Conservation (phyloP, 2,329 filamentous ascomycete genomes). For the Magnaporthales sp. region DNA sequence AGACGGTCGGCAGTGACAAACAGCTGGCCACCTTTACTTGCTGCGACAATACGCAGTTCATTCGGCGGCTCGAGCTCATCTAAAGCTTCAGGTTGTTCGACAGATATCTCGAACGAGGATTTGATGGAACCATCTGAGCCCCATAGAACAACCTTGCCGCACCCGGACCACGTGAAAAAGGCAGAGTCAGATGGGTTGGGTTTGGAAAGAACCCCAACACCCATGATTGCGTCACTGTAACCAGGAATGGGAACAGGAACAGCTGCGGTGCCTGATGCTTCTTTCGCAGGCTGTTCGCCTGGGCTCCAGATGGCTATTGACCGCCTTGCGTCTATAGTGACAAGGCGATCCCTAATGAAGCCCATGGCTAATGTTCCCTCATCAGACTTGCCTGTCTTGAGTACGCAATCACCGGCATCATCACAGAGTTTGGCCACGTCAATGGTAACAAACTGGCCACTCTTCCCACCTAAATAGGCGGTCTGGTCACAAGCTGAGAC, state of each 20-base stretch:
- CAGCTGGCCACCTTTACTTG: slow-evolving; percentile 52
- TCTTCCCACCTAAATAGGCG: slow-evolving; percentile 61
- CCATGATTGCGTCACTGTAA: slow-evolving; percentile 58
- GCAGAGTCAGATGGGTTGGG: slow-evolving; percentile 55
- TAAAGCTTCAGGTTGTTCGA: slow-evolving; percentile 52
- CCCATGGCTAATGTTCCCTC: slow-evolving; percentile 57
- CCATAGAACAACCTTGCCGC: slow-evolving; percentile 80
- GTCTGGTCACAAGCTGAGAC: slow-evolving; percentile 50
- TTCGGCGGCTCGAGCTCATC: slow-evolving; percentile 45
- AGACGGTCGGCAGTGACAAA: slow-evolving; percentile 80
- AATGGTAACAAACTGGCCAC: slow-evolving; percentile 48
- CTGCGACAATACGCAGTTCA: slow-evolving; percentile 50
- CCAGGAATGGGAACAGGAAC: slow-evolving; percentile 53
- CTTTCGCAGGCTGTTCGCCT: slow-evolving; percentile 28
- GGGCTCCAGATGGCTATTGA: slow-evolving; percentile 61
- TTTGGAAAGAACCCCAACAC: slow-evolving; percentile 57
- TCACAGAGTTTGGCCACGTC: slow-evolving; percentile 40
- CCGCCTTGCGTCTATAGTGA: slow-evolving; percentile 67
- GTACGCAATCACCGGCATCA: slow-evolving; percentile 27
- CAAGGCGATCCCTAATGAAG: slow-evolving; percentile 55
- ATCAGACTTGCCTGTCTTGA: slow-evolving; percentile 27
- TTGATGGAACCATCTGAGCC: slow-evolving; percentile 61
- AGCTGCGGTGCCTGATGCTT: slow-evolving; percentile 19
- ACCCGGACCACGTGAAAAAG: slow-evolving; percentile 84
- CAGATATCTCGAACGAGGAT: slow-evolving; percentile 53